Evolutionary conservation across 176 grass and related monocot genomes (phyloP), one percentile per base, ranked within the genome.

Genomic region (Avena atlantica): DNA sequence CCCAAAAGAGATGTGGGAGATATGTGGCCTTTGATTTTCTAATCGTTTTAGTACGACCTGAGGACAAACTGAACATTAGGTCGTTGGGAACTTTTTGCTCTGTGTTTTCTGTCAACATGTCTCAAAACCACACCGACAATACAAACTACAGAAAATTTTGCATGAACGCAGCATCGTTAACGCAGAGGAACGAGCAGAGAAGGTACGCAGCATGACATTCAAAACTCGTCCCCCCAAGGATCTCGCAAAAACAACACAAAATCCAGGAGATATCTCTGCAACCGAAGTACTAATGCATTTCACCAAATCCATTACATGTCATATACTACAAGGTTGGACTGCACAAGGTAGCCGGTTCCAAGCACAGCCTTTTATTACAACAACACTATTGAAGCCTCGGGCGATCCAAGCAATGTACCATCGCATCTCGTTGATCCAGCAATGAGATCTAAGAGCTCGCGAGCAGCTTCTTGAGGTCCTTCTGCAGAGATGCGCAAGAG

Each of bases 381-480:
- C 59, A 84, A 71, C 23, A 44, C 53, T 20, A 72, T 49, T 74
- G n/a, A 84, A 36, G 70, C 80, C 31, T 23, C 42, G 70, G 67
- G 70, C 44, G 49, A 62, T 73, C 76, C 63, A 82, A 77, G 79
- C 88, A 86, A 70, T 63, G 67, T 34, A 69, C 34, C 49, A 70
- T 16, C 74, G 37, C 25, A 29, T 49, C 59, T 44, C 48, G 24
- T 51, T 20, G 59, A 27, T 34, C 69, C 49, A 58, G 25, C 71
- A 17, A 47, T 12, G 75, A 75, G 48, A 20, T 80, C 88, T 81
- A 92, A 48, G 81, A 78, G 80, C 85, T 76, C 14, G 75, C 91
- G 40, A 95, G 79, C 69, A 93, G 76, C 87, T 95, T 97, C 89
- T 95, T 97, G 85, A 97, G 37, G 64, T 95, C 87, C 87, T 97